phyloP scores from a whole-genome alignment of 306 rosid genomes.

The Acacia crassicarpa region DNA sequence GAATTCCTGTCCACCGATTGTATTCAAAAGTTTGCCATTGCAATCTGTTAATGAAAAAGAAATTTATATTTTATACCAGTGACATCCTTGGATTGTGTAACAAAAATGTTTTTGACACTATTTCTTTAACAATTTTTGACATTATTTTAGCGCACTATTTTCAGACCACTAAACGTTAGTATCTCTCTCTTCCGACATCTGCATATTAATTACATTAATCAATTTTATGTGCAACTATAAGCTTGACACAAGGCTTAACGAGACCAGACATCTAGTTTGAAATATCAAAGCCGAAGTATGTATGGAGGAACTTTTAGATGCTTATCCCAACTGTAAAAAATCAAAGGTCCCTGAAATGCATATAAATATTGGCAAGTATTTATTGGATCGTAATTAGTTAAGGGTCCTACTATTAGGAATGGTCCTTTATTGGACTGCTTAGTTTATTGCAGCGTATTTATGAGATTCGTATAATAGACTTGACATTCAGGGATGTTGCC shows the following conservation, averaged over 20 bases:
- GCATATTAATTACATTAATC: not conserved
- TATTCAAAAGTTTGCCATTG: slow-evolving; percentile 35
- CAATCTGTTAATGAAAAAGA: not conserved
- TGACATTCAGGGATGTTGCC: slow-evolving; percentile 25
- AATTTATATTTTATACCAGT: slow-evolving; percentile 1
- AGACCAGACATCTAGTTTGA: not conserved
- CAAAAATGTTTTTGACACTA: slow-evolving; percentile 2
- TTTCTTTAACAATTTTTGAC: not conserved
- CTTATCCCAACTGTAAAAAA: slow-evolving; percentile 1
- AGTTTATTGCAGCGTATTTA: slow-evolving; percentile 7
- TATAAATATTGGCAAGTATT: not conserved
- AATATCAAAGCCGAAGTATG: not conserved
- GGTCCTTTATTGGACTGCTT: slow-evolving; percentile 19
- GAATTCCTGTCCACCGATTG: slow-evolving; percentile 67
- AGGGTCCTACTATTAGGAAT: slow-evolving; percentile 19
- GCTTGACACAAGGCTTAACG: not conserved
- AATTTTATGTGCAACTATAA: not conserved
- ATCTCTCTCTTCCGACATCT: not conserved
- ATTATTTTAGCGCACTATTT: slow-evolving; percentile 5
- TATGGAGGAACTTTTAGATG: not conserved
- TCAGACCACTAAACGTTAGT: not conserved
- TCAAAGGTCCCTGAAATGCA: slow-evolving; percentile 1
- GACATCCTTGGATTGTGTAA: slow-evolving; percentile 17
- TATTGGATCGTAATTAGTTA: slow-evolving; percentile 1
- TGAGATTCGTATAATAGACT: slow-evolving; percentile 22